Evolutionary conservation across 257 asterid genomes (phyloP), one percentile per base, ranked within the genome.

Genomic region (Petunia secreta): DNA sequence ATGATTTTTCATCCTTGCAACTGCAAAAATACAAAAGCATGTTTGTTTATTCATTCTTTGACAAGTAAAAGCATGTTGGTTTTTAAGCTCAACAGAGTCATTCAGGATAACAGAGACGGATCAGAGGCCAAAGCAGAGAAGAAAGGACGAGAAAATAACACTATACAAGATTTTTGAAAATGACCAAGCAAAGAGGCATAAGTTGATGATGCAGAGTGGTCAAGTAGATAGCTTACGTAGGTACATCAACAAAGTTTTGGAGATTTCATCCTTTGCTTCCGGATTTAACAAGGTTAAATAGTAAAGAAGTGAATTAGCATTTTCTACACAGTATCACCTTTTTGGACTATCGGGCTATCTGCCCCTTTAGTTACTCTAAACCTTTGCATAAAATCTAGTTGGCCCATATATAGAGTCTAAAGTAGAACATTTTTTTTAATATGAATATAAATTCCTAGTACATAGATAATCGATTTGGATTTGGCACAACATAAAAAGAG

Each of bases 1-100:
- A 83, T 91, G 88, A 80, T 89, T 92, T 81, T 87, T 91, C 95
- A 94, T 77, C 85, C 97, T 87, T 63, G 94, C 93, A 86, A 93
- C 98, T 93, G 94, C 82, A 50, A 71, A 76, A 68, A 44, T 36
- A 16, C 34, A 48, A 59, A 57, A 59, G 0, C 57, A 16, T 10
- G 13, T 59, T 16, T 60, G 34, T 6, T 71, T 34, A 46, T 10
- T 48, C 5, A 25, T 25, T 8, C 43, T 69, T 68, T 9, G 11
- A 5, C 1, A 11, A 71, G 43, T 71, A 71, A n/a, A 48, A 46
- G 60, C 9, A 48, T 4, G 25, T 5, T 10, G 59, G 76, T 16
- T 25, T 16, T 3, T 10, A 77, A 58, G 69, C 58, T 11, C 71
- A 43, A 59, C 58, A 14, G 25, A 16, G 25, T 13, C 64, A 76